Base-by-base conservation (phyloP, 441 rosid species). In the Viola pubescens region DNA sequence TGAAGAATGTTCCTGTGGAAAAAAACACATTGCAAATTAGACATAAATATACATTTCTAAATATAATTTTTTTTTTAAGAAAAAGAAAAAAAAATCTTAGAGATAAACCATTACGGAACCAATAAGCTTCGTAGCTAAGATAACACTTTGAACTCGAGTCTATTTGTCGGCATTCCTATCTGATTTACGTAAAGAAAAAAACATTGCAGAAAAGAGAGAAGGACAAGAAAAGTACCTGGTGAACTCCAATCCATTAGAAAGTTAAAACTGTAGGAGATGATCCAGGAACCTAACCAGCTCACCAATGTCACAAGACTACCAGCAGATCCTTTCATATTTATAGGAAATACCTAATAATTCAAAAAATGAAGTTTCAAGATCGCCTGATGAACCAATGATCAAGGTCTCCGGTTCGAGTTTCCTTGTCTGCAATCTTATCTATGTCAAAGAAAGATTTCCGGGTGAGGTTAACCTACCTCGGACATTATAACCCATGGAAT, bases 401-500 rank as follows among this genome's bases (percentile, higher is more conserved):
- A 26, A 26, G 34, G 34, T 26, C 2, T 26, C 19, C 0, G 19
- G 19, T 16, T 16, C 19, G 3, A 26, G 2, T 26, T 2, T 26
- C 34, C 34, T 26, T 26, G 34, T 26, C 2, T 26, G 34, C 34
- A 26, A 26, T 26, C 37, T 19, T n/a, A 26, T 9, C 13, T 60
- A 9, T 26, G 34, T 26, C 34, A 26, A 37, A 13, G 46, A 43
- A 3, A 43, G 46, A 43, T 43, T 43, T 6, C 40, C 40, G 14
- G 4, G 7, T 12, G 34, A 19, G 13, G 19, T 42, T 9, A 47
- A 40, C 48, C 52, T 74, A 91, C 98, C 98, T 92, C 98, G 39
- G 97, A 87, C 98, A 89, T 85, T 68, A 89, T 87, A 54, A 92
- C 41, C 97, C 98, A 92, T 14, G 97, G 98, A 64, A 92, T 78